phyloP scores from a whole-genome alignment of 345 rosid species.

The Citrus inodora region DNA sequence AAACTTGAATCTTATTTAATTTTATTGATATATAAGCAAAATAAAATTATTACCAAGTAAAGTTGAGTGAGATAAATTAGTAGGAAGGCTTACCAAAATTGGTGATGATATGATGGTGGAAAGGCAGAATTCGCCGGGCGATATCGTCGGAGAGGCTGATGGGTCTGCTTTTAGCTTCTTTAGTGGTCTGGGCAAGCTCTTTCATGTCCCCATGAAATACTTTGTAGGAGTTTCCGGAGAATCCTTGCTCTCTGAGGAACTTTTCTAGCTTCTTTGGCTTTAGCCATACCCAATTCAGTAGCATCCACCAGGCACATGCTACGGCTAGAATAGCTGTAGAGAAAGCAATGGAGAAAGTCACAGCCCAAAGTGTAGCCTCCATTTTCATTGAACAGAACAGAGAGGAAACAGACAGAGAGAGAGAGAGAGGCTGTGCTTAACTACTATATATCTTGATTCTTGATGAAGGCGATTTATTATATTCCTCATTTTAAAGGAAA shows the following conservation, averaged over 20 bases:
- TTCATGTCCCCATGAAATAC: background rate
- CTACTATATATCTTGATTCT: too few species aligned
- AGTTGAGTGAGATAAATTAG: too few species aligned
- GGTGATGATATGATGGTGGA: background rate
- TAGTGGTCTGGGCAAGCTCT: background rate
- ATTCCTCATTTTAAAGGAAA: too few species aligned
- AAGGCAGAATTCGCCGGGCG: background rate
- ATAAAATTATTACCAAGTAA: too few species aligned
- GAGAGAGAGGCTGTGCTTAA: too few species aligned
- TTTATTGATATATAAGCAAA: too few species aligned
- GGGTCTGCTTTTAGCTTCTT: background rate
- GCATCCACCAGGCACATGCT: background rate
- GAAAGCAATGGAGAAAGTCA: background rate
- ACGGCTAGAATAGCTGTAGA: background rate
- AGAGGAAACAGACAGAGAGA: background rate
- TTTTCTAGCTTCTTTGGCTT: background rate
- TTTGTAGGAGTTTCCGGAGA: background rate
- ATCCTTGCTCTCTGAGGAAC: background rate
- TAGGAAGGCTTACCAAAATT: background rate
- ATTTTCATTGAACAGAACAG: background rate
- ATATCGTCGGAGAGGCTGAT: background rate
- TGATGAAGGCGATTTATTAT: too few species aligned
- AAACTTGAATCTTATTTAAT: too few species aligned
- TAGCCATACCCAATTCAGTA: background rate
- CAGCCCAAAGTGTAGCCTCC: background rate